Base-by-base conservation (phyloP, 306 rosid species). In the Trifolium repens region DNA sequence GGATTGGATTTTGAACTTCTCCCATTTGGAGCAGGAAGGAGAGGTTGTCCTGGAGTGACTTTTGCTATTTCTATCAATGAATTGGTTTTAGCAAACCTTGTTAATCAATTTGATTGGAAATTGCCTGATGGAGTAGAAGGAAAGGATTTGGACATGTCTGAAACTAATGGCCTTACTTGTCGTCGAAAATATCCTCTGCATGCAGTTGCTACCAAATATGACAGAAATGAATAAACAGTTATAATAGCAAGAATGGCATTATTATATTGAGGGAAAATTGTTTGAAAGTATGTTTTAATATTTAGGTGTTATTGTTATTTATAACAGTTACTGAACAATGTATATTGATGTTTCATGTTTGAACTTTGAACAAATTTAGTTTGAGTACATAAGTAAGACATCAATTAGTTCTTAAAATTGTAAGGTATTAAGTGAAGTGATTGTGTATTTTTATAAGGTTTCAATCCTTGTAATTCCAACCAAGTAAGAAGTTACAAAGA, bases 131-230 rank as follows among this genome's bases (percentile, higher is more conserved):
- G 59, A 9, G 42, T 43, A 5, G 19, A 13, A 54, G 76, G n/a
- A 14, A 9, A 57, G 77, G 67, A 57, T 4, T 72, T 72, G 67
- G 77, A 72, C 77, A 60, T 73, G 57, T 37, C 67, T 39, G 77
- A 72, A 58, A 42, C 9, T 40, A 1, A 2, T 72, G 42, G 77
- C 9, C 0, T 57, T 14, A 24, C 43, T 3, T 40, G 37, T 26
- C 77, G 58, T 72, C 42, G 26, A 26, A 72, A 42, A 58, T 39
- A 13, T 30, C 76, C 76, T 40, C 77, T 72, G 3, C 1, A 40
- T 11, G 77, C 67, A 57, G 9, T 72, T 13, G 55, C 77, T 7
- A 39, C 42, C 26, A 26, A 15, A 55, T 40, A 55, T 24, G 11
- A 37, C 5, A 43, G 9, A 59, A 22, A 35, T 69, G 47, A 22